Base-by-base conservation (phyloP, 1,139 yeast genomes). In the Yamadazyma aaseri region DNA sequence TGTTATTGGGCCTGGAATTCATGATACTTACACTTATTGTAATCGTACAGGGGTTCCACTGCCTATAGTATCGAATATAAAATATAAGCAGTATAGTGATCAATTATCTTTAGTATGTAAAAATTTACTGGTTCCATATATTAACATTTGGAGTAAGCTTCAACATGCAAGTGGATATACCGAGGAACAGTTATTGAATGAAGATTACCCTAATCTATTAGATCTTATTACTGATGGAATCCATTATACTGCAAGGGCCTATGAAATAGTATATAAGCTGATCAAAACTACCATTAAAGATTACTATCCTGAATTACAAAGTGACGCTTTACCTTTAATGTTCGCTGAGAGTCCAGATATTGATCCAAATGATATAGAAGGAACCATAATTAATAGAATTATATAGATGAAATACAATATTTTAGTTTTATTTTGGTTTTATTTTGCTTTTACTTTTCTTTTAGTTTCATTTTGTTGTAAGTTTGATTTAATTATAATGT, bases 201-300 rank as follows among this genome's bases (percentile, higher is more conserved):
- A 41, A 15, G 38, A 45, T 6, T 35, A 33, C 10, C 49, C 46
- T 0, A 44, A 46, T 18, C 43, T 41, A 5, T 21, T 21, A 5
- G 6, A 25, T 3, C 48, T 52, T 20, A 41, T 63, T n/a, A 16
- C 50, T 8, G 92, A 84, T 49, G 95, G 95, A 0, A 58, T 86
- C 28, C 96, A 86, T 53, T 81, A 71, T 51, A 67, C 76, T 2
- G 77, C 80, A 0, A 51, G 57, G n/a, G 86, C 81, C 0, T 85
- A 85, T 53, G 57, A 60, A 38, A 39, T 84, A 2, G 54, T 79
- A 42, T 81, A 56, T 47, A 59, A 70, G 9, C 67, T 58, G 24
- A 38, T 82, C 9, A 40, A 65, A 33, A 43, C 53, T 8, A 49
- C 59, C 2, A 75, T 82, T 18, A 47, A 54, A 2, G 35, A 41